Base-by-base conservation (phyloP, 2,329 filamentous ascomycete genomes). In the Fusarium sp. region DNA sequence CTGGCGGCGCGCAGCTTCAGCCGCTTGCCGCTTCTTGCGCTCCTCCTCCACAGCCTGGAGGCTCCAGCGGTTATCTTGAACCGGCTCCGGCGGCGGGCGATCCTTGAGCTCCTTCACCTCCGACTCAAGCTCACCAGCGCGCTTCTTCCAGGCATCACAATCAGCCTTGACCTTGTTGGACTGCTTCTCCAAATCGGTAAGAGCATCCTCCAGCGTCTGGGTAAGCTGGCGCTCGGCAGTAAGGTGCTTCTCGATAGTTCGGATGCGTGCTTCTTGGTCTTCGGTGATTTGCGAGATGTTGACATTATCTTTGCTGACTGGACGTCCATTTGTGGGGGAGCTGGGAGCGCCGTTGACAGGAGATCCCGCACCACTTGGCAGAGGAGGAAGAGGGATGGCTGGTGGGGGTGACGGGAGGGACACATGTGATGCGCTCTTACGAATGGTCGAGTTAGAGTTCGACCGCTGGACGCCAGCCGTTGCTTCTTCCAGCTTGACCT, bases 161-260 rank as follows among this genome's bases (percentile, higher is more conserved):
- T 99, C 95, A 3, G 87, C 81, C 81, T 96, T 96, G 75, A 94
- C 88, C 81, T 94, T 94, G 77, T 94, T 96, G 70, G 91, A 93
- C 69, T 96, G 93, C 52, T 87, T 86, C 78, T 99, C 95, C 33
- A 99, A 86, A 70, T 99, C 95, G 3, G 92, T 94, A 27, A 99
- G 86, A 7, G 95, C 95, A 77, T 98, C 94, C 76, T 99, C 95
- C 35, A 99, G 84, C 3, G 94, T 98, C 43, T 92, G 89, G 1
- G 94, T 99, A 56, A 99, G 88, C 75, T 98, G 94, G 74, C 96
- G 96, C 81, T 99, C 95, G 4, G 95, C 95, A 65, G 91, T 90
- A 21, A 99, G 84, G 72, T 98, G 93, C 80, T 97, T 98, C 81
- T 99, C 94, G 62, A 99, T 96, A 7, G 92, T 96, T 57, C 91